Percentiles rank a stretch among this genome's conserved stretches.
These are phyloP conservation scores for Arabis alpina DNA, from an alignment of 345 rosid genomes.

Conservation along the genomic window DNA sequence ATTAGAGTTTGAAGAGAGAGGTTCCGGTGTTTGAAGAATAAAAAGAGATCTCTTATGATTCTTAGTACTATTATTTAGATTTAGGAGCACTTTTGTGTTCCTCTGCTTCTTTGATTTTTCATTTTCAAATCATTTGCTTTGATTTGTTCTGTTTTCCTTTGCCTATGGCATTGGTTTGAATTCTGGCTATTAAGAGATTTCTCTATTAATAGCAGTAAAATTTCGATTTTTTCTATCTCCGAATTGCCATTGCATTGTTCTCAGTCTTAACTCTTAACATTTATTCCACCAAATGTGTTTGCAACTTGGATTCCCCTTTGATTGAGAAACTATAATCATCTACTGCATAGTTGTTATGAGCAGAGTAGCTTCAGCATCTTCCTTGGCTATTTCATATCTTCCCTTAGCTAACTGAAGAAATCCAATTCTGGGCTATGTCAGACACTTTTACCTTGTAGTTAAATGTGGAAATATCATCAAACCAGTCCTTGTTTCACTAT, in stretches of 20 bases:
- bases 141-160: not conserved
- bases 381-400: too few relatives aligned
- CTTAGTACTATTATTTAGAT: conserved; percentile 17
- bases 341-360: too few relatives aligned
- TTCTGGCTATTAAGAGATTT: conserved; percentile 29
- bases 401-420: too few relatives aligned
- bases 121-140: not conserved
- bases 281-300: conserved; percentile 9
- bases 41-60: conserved; percentile 35
- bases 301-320: not conserved
- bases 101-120: conserved; percentile 28
- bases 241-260: not conserved
- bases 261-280: not conserved
- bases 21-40: conserved; percentile 34
- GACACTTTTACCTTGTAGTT: too few relatives aligned
- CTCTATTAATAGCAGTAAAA: conserved; percentile 25
- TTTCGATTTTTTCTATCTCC: conserved; percentile 13
- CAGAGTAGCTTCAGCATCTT: too few relatives aligned
- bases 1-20: conserved; percentile 22
- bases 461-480: too few relatives aligned
- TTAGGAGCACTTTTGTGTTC: conserved; percentile 31
- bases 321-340: too few relatives aligned
- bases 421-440: too few relatives aligned
- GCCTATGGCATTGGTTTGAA: conserved; percentile 30
- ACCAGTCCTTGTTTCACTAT: too few relatives aligned